Evolutionary conservation across 2,329 filamentous ascomycete species (phyloP), one percentile per base, ranked within the genome.

Genomic region (Fusarium multiceps): DNA sequence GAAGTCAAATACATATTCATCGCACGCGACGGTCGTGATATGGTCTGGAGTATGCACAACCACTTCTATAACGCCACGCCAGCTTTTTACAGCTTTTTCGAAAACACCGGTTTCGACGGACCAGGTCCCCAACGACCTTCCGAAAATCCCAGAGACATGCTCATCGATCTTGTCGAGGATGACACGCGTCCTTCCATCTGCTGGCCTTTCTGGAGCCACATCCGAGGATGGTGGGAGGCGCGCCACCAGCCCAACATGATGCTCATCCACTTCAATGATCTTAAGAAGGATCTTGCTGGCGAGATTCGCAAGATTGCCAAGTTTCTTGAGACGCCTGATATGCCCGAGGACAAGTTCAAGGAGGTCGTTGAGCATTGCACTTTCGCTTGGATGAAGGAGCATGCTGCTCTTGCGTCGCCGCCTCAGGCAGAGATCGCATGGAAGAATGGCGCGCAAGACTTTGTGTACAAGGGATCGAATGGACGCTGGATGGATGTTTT

Each of bases 181-280:
- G 62, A 65, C 9, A 59, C 13, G 14, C 62, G 60, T 1, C 42
- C 10, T 5, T 37, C 46, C 0, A 4, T 65, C 13, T 14, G 27
- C 7, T 65, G 62, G 62, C 62, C 62, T 0, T 65, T 65, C 41
- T 65, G 60, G 62, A 48, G 60, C 9, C 60, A 65, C 21, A 59
- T 65, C 1, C 60, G 62, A 8, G 41, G 53, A 5, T 65, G 62
- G 62, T 65, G 62, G 62, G 40, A 65, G 5, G 30, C 32, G 2
- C 32, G 60, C 0, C 13, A 65, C 1, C 46, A 65, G 3, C 60
- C 62, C 0, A 65, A 65, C 7, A 9, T 65, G 0, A 48, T 59
- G n/a, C 7, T 65, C 0, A 7, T 65, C 0, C 62, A 65, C 12
- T 65, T 65, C 20, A 65, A 65, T 1, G 62, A 65, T 13, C 62